Evolutionary conservation across 768 basidiomycete species (phyloP).

Genomic region (Gymnopilus junonius): DNA sequence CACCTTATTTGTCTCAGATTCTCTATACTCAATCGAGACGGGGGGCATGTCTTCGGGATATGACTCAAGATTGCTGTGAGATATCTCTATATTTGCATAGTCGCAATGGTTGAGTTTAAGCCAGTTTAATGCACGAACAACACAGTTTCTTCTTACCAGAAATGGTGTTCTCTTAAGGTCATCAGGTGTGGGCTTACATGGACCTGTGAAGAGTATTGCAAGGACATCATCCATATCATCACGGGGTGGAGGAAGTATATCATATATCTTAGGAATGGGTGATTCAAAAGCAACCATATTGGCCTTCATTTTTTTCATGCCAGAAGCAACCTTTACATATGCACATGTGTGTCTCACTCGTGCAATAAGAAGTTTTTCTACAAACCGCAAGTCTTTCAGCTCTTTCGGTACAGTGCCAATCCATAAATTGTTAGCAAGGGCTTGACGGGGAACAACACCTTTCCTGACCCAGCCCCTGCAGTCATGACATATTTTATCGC

Average conservation of each 20-base stretch:
- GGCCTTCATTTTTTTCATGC: slow-evolving; percentile 28
- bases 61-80: slow-evolving; percentile 22
- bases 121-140: slow-evolving; percentile 36
- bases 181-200: slow-evolving; percentile 27
- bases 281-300: slow-evolving; percentile 27
- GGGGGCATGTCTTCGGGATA: slow-evolving; percentile 29
- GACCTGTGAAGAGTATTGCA: slow-evolving; percentile 40
- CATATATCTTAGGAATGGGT: slow-evolving; percentile 27
- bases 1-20: slow-evolving; percentile 15
- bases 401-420: slow-evolving; percentile 15
- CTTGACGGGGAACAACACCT: slow-evolving; percentile 8
- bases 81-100: slow-evolving; percentile 36
- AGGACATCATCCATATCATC: slow-evolving; percentile 38
- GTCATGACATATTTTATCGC: slow-evolving; percentile 8
- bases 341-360: slow-evolving; percentile 25
- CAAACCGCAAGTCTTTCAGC: slow-evolving; percentile 15
- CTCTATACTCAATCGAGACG: slow-evolving; percentile 18
- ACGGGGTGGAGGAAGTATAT: slow-evolving; percentile 25
- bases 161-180: slow-evolving; percentile 32
- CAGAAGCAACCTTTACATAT: slow-evolving; percentile 27
- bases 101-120: slow-evolving; percentile 39
- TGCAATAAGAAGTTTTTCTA: slow-evolving; percentile 31
- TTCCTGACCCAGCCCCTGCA: slow-evolving; percentile 8
- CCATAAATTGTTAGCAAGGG: slow-evolving; percentile 21
- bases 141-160: slow-evolving; percentile 29